Percentiles rank a stretch among this genome's conserved stretches.
These are phyloP conservation scores for Coniochaeta prunicola DNA, from an alignment of 2,329 filamentous ascomycete genomes.

Conservation along the genomic window DNA sequence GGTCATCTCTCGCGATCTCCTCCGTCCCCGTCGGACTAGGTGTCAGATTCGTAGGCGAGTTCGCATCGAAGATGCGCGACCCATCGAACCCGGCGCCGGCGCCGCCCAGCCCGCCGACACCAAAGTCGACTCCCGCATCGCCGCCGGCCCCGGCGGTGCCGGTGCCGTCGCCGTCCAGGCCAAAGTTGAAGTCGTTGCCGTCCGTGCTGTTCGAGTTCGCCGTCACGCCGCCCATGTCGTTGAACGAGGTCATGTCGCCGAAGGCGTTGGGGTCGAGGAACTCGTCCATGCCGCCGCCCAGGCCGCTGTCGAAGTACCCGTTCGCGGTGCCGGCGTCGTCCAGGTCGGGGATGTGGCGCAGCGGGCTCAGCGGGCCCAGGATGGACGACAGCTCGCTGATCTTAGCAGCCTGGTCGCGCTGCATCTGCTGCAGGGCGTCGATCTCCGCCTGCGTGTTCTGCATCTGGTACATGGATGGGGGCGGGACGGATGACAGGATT, in stretches of 20 bases:
- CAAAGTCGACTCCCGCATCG: slow-evolving; percentile 17
- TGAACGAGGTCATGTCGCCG: slow-evolving; percentile 7
- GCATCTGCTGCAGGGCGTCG: slow-evolving; percentile 69
- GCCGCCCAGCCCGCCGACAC: slow-evolving; percentile 12
- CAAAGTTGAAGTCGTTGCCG: slow-evolving; percentile 41
- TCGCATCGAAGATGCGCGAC: slow-evolving; percentile 10
- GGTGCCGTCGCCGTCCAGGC: slow-evolving; percentile 32
- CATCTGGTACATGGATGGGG: slow-evolving; percentile 53
- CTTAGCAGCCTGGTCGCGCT: slow-evolving; percentile 69
- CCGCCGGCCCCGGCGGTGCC: slow-evolving; percentile 13
- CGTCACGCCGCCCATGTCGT: neutral
- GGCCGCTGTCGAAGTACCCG: slow-evolving; percentile 30
- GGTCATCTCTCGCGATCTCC: slow-evolving; percentile 39
- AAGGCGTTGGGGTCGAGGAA: slow-evolving; percentile 37
- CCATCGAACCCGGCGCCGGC: slow-evolving; percentile 7
- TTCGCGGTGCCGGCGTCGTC: slow-evolving; percentile 28
- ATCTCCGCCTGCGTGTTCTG: slow-evolving; percentile 67
- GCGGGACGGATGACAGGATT: slow-evolving; percentile 36
- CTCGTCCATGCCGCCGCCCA: slow-evolving; percentile 39
- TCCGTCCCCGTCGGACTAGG: slow-evolving; percentile 42
- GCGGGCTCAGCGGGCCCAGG: slow-evolving; percentile 73
- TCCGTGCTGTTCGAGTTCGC: slow-evolving; percentile 5
- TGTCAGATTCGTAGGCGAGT: slow-evolving; percentile 19
- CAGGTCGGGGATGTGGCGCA: slow-evolving; percentile 68
- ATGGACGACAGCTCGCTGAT: slow-evolving; percentile 69